Conservation (phyloP, 2,329 filamentous ascomycete genomes). For the Colletotrichum neosansevieriae region DNA sequence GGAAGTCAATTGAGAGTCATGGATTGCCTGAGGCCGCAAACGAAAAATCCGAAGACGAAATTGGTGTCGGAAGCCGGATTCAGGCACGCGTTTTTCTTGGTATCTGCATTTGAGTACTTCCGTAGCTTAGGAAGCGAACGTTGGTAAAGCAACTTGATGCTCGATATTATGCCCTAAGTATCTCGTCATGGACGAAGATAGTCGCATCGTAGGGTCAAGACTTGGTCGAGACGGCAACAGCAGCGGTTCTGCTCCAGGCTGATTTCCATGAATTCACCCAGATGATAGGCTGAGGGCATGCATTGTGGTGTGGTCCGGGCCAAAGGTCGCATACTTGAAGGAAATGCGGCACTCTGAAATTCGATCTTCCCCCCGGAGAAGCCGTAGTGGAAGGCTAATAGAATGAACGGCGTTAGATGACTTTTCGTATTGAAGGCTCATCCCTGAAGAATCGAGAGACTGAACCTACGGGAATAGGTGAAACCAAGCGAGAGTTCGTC, state of each 20-base stretch:
- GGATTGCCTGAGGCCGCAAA: neutral
- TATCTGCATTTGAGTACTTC: neutral
- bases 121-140: neutral
- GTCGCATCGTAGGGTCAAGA: neutral
- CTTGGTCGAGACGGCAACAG: neutral
- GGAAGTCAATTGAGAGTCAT: slow-evolving; percentile 1
- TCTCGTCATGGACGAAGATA: neutral
- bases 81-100: neutral
- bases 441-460: slow-evolving; percentile 5
- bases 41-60: slow-evolving; percentile 19
- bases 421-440: neutral
- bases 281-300: slow-evolving; percentile 2
- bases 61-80: neutral
- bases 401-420: slow-evolving; percentile 3
- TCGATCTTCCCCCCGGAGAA: slow-evolving; percentile 14
- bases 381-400: slow-evolving; percentile 25
- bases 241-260: neutral
- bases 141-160: neutral
- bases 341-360: neutral
- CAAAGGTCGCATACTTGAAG: neutral
- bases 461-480: slow-evolving; percentile 25
- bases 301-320: slow-evolving; percentile 24
- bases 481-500: slow-evolving; percentile 36
- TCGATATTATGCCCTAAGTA: neutral
- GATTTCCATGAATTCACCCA: neutral